Conservation (phyloP, 1,139 yeast species). For the Meyerozyma sp. region DNA sequence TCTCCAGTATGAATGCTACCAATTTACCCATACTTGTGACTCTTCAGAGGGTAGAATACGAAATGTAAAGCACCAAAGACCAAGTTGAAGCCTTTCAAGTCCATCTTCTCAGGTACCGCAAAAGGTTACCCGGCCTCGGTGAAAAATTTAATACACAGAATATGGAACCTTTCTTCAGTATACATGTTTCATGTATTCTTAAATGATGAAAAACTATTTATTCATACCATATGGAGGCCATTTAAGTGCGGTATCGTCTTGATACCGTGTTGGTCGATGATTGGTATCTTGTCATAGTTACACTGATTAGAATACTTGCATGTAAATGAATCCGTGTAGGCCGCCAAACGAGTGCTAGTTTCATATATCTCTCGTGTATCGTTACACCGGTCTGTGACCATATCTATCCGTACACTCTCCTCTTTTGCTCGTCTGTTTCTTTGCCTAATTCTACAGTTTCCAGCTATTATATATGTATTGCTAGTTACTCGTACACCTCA, state of each 20-base stretch:
- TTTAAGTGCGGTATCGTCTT: slow-evolving; percentile 1
- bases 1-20: no score
- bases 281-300: slow-evolving; percentile 4
- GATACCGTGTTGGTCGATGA: slow-evolving; percentile 2
- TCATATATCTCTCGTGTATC: no score
- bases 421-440: neutral
- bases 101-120: neutral
- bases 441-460: neutral
- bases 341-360: no score
- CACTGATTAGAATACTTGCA: slow-evolving; percentile 2
- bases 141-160: neutral
- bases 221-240: slow-evolving; percentile 1
- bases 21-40: no score
- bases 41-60: no score
- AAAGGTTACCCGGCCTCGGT: slow-evolving; percentile 1
- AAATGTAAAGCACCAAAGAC: neutral
- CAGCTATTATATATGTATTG: slow-evolving; percentile 2
- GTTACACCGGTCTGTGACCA: no score
- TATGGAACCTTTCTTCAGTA: neutral
- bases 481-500: neutral
- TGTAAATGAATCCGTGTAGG: no score
- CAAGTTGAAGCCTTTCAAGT: neutral
- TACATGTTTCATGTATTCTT: neutral
- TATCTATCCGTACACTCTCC: neutral
- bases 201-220: slow-evolving; percentile 1